Evolutionary conservation across 768 basidiomycete genomes (phyloP), one percentile per base, ranked within the genome.

Genomic region (Artomyces pyxidatus): DNA sequence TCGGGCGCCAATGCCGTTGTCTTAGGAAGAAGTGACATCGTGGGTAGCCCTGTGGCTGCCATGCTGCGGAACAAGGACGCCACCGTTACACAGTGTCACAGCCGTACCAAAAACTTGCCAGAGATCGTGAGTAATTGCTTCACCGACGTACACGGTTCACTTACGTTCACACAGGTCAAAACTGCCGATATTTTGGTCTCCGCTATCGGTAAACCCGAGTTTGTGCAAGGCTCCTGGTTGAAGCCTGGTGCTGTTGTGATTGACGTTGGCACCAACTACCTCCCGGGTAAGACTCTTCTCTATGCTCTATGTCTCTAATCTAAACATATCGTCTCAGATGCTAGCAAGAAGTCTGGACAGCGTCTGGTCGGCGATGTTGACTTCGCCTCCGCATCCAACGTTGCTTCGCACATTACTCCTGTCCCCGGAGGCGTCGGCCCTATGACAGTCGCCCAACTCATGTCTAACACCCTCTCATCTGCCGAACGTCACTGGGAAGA

Each of bases 341-440:
- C 7, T 22, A 85, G 81, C 54, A 97, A 93, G 69, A 98, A 98
- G 69, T 86, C 89, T 12, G 96, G 96, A 32, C 86, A 93, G 61
- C 86, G 95, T 50, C 77, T 99, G 8, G 93, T 98, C 49, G 96
- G 96, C 32, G 96, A 99, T 66, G 94, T 98, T 43, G 83, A 96
- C 53, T 98, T 80, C 61, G 73, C 74, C 7, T 74, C 85, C 6
- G 94, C 90, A n/a, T 68, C 77, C 22, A 61, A 71, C 39, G 80
- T 85, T 50, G 95, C 96, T 1, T 88, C 89, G 2, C 71, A 85
- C 67, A 96, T 99, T 59, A 99, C 96, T 0, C 96, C 96, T 19
- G 96, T 99, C 22, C 96, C 96, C 0, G 96, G 96, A 65, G 96
- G 96, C 49, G 96, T 99, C 45, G 96, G 96, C 11, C 96, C 96